These are phyloP conservation scores for Scytalidium sp. DNA, from an alignment of 2,329 filamentous ascomycete species.

Conservation along the genomic window DNA sequence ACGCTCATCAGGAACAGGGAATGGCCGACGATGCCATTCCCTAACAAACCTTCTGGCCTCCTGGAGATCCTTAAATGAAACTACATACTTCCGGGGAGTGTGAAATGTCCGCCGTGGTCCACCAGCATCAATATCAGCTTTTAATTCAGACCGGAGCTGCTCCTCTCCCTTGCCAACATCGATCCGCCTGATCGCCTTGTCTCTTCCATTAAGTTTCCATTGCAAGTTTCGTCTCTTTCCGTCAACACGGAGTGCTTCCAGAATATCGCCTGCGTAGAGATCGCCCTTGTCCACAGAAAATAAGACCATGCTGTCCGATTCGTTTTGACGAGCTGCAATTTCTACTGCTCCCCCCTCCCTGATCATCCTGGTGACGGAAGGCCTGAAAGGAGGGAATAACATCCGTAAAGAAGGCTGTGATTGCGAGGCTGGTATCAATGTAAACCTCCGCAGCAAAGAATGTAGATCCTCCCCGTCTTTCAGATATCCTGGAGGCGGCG, in stretches of 20 bases:
- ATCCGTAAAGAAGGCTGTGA: constrained; percentile 29
- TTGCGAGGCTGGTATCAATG: constrained; percentile 43
- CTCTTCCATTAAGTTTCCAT: constrained; percentile 23
- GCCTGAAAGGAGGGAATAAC: constrained; percentile 30
- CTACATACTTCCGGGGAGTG: constrained; percentile 20
- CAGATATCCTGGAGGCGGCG: constrained; percentile 37
- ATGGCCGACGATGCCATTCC: constrained; percentile 47
- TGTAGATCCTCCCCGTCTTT: constrained; percentile 44
- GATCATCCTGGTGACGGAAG: constrained; percentile 29
- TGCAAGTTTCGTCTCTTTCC: constrained; percentile 26
- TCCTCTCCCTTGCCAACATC: background rate
- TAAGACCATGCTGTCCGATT: constrained; percentile 23
- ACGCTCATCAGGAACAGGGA: constrained; percentile 31
- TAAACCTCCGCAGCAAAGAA: constrained; percentile 44
- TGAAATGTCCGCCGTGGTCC: background rate
- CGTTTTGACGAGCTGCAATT: constrained; percentile 12
- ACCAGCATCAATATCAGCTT: constrained; percentile 2
- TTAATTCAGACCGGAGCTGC: background rate
- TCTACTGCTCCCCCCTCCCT: constrained; percentile 28
- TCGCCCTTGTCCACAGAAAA: constrained; percentile 20
- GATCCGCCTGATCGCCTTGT: background rate
- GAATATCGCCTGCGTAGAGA: constrained; percentile 14
- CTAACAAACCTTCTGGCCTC: constrained; percentile 41
- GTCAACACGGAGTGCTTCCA: constrained; percentile 20
- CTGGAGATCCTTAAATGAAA: constrained; percentile 25